Evolutionary conservation across 2,329 filamentous ascomycete genomes (phyloP).

Genomic region (Cyclaneusma minus): DNA sequence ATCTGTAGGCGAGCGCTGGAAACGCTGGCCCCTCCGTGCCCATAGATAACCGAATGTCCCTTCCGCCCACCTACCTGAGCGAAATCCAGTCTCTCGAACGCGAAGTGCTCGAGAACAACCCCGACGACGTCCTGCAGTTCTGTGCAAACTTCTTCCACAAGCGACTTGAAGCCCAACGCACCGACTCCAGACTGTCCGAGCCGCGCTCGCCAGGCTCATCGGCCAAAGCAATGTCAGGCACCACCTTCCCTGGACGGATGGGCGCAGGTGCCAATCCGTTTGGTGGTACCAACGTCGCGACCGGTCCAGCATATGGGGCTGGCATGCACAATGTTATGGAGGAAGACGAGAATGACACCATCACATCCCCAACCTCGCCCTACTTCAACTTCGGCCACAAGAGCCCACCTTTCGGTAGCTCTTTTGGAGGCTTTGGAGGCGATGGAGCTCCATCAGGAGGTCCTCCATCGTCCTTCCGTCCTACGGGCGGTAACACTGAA

Average conservation of each 20-base stretch:
- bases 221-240: slow-evolving; percentile 46
- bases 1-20: too few relatives aligned
- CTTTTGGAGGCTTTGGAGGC: slow-evolving; percentile 30
- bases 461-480: slow-evolving; percentile 24
- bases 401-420: slow-evolving; percentile 17
- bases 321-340: slow-evolving; percentile 33
- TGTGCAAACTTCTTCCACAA: slow-evolving; percentile 53
- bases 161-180: slow-evolving; percentile 49
- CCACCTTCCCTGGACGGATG: slow-evolving; percentile 60
- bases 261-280: slow-evolving; percentile 60
- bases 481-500: slow-evolving; percentile 31
- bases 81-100: slow-evolving; percentile 48
- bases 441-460: slow-evolving; percentile 29
- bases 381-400: slow-evolving; percentile 32
- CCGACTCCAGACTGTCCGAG: slow-evolving; percentile 35
- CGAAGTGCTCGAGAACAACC: slow-evolving; percentile 40
- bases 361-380: slow-evolving; percentile 58
- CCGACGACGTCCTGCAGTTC: slow-evolving; percentile 52
- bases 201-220: slow-evolving; percentile 22
- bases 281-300: slow-evolving; percentile 25
- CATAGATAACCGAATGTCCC: slow-evolving; percentile 24
- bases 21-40: too few relatives aligned
- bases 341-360: slow-evolving; percentile 58
- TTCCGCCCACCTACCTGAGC: slow-evolving; percentile 39
- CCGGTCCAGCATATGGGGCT: slow-evolving; percentile 27